phyloP scores from a whole-genome alignment of 2,329 filamentous ascomycete species.

The Aspergillus jensenii region DNA sequence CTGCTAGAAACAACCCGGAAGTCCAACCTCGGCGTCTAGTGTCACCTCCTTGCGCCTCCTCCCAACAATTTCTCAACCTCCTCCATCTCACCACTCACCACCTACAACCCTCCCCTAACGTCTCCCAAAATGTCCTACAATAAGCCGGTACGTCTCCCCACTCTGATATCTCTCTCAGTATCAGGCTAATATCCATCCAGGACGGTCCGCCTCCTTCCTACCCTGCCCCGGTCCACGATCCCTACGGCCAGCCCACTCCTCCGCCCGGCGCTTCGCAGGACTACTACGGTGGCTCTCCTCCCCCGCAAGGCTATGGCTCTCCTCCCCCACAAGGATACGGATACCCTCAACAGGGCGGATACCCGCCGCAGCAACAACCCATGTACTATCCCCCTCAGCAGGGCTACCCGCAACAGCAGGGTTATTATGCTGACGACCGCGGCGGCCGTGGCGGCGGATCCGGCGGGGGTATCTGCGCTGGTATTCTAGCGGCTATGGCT shows the following conservation, averaged over 20 bases:
- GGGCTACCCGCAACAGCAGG: constrained; percentile 33
- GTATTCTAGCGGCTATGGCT: constrained; percentile 47
- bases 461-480: constrained; percentile 46
- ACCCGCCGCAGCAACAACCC: constrained; percentile 29
- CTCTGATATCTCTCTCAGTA: neutral
- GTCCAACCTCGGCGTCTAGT: neutral
- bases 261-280: constrained; percentile 31
- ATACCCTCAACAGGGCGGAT: constrained; percentile 23
- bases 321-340: constrained; percentile 1
- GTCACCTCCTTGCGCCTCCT: constrained; percentile 1
- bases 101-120: neutral
- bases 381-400: constrained; percentile 36
- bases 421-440: constrained; percentile 38
- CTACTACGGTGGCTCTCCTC: constrained; percentile 36
- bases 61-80: neutral
- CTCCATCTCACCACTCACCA: neutral
- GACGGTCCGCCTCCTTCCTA: constrained; percentile 40
- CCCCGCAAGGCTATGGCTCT: constrained; percentile 28
- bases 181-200: constrained; percentile 16
- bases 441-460: constrained; percentile 29
- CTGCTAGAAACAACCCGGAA: neutral
- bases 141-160: constrained; percentile 29
- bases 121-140: constrained; percentile 30
- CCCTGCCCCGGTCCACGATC: constrained; percentile 33
- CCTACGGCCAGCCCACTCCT: constrained; percentile 23